Evolutionary conservation across 2,329 filamentous ascomycete genomes (phyloP), one percentile per base, ranked within the genome.

Genomic region (Aspergillus piperis): DNA sequence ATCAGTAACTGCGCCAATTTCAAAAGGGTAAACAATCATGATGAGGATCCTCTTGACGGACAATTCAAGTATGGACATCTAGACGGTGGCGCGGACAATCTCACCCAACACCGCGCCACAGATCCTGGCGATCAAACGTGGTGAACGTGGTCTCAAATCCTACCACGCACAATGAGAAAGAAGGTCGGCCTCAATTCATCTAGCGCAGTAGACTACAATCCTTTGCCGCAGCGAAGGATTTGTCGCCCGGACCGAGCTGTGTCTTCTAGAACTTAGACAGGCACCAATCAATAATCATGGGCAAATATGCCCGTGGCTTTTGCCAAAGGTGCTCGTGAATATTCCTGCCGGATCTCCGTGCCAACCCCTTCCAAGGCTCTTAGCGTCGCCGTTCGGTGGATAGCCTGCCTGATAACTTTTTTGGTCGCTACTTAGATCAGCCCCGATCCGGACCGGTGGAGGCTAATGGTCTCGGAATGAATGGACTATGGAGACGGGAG

Each of bases 91-190:
- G 53, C 30, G 47, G 42, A 36, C 47, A 50, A 50, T 50, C 39
- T 54, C 39, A 36, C 3, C 53, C 30, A 55, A 32, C 41, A 32
- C 39, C 41, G 36, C 42, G 53, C 53, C 53, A 55, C 39, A 25
- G 53, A 47, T 55, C 53, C 39, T 55, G 53, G 30, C n/a, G 53
- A 55, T 55, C 53, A 55, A 55, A 55, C 53, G 53, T 55, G 39
- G 53, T 55, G 53, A 44, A 55, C 53, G 53, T 47, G 53, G 41
- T 25, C 25, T 21, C n/a, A 15, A 54, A 44, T 42, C 21, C 39
- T 44, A n/a, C 7, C n/a, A 17, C 8, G 27, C 32, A 36, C 32
- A 36, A 27, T 27, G 32, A 36, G 32, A 36, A 36, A 6, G 32
- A 6, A 36, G 30, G 5, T 13, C 32, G 32, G 32, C 11, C 30